phyloP scores from a whole-genome alignment of 805 yeast genomes.

The Candida boleticola region DNA sequence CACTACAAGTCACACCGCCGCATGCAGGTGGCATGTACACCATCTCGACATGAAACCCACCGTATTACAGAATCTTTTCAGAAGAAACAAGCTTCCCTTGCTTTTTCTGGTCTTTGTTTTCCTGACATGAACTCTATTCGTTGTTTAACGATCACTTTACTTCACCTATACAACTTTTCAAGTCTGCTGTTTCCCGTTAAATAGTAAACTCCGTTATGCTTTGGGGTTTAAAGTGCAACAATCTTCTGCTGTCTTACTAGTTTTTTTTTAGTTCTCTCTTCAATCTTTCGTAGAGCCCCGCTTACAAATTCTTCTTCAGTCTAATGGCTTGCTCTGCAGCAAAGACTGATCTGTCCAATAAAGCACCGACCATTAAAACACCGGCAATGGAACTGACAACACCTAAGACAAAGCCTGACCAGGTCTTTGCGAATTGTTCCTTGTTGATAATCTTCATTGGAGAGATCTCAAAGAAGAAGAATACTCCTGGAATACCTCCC shows the following conservation, averaged over 20 bases:
- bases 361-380: slow-evolving; percentile 86
- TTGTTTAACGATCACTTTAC: no score
- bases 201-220: no score
- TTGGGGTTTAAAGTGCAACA: no score
- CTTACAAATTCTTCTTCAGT: slow-evolving; percentile 57
- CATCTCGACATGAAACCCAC: background rate
- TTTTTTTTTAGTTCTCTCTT: no score
- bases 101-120: no score
- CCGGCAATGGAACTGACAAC: slow-evolving; percentile 91
- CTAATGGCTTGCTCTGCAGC: slow-evolving; percentile 79
- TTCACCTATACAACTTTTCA: no score
- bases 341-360: slow-evolving; percentile 83
- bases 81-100: no score
- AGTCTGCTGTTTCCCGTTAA: no score
- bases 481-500: slow-evolving; percentile 92
- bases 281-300: background rate
- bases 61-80: no score
- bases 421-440: slow-evolving; percentile 69
- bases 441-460: slow-evolving; percentile 88
- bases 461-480: slow-evolving; percentile 85
- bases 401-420: slow-evolving; percentile 80
- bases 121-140: no score
- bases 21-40: background rate
- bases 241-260: no score
- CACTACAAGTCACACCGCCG: background rate